Conservation (phyloP, 345 rosid genomes). For the Kandelia obovata region DNA sequence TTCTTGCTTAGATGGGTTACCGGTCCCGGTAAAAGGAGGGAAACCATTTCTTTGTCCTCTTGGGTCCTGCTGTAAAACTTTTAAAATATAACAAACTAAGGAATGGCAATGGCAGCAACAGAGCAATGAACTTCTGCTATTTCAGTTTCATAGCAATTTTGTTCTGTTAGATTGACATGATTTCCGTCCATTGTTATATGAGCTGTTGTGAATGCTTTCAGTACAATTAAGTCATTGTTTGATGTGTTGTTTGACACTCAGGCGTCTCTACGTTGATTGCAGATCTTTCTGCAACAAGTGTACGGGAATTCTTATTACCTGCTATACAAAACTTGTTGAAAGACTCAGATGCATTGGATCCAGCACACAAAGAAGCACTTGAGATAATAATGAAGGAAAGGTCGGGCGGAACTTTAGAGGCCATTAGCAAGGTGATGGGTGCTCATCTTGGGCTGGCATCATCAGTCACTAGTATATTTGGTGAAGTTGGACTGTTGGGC, state of each 20-base stretch:
- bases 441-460: conserved; percentile 89
- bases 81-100: background rate
- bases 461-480: conserved; percentile 82
- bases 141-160: background rate
- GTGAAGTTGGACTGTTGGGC: conserved; percentile 76
- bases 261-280: conserved; percentile 18
- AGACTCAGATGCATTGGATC: conserved; percentile 83
- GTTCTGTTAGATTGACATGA: background rate
- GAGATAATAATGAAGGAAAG: conserved; percentile 91
- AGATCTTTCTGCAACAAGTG: conserved; percentile 70
- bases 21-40: background rate
- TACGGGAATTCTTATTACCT: conserved; percentile 73
- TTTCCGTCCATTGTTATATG: background rate
- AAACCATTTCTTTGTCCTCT: background rate
- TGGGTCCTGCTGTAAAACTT: background rate
- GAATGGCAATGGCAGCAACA: background rate
- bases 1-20: no score
- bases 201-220: background rate
- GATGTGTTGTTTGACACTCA: conserved; percentile 4
- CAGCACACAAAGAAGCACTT: conserved; percentile 93
- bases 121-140: background rate
- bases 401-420: conserved; percentile 77
- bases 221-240: background rate
- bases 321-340: conserved; percentile 76
- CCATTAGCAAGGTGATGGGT: conserved; percentile 89